Evolutionary conservation across 2,329 filamentous ascomycete genomes (phyloP).

Genomic region (Blumeria graminis): DNA sequence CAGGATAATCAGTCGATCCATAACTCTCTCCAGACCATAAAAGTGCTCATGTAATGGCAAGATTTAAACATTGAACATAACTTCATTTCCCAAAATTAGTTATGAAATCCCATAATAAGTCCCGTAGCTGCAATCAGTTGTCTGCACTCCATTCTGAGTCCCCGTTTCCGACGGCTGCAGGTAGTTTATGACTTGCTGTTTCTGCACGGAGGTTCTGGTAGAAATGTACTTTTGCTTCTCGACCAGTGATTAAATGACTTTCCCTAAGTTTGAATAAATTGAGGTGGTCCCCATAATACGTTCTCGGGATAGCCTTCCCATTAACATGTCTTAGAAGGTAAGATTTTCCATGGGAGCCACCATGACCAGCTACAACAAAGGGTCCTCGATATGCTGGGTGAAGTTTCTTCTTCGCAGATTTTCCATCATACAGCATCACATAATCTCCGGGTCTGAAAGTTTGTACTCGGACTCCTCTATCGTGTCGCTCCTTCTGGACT

Average conservation of each 20-base stretch:
- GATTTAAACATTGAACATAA: background rate
- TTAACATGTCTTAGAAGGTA: background rate
- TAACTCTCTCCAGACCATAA: background rate
- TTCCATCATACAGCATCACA: slow-evolving; percentile 1
- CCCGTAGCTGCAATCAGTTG: background rate
- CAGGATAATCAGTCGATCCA: background rate
- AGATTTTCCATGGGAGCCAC: background rate
- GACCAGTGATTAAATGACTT: background rate
- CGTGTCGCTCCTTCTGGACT: no score
- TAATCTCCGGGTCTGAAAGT: no score
- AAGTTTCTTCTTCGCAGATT: slow-evolving; percentile 1
- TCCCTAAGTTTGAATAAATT: background rate
- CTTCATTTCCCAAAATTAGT: background rate
- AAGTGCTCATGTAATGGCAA: background rate
- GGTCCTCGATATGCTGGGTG: background rate
- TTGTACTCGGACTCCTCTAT: no score
- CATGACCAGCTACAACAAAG: background rate
- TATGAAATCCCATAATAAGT: background rate
- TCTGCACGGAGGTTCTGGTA: background rate
- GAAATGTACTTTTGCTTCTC: background rate
- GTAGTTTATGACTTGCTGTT: background rate
- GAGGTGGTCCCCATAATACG: background rate
- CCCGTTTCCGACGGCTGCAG: background rate
- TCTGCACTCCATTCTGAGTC: background rate
- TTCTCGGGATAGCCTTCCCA: background rate